Conservation (phyloP, 768 basidiomycete genomes). For the Rhizopogon vinicolor region DNA sequence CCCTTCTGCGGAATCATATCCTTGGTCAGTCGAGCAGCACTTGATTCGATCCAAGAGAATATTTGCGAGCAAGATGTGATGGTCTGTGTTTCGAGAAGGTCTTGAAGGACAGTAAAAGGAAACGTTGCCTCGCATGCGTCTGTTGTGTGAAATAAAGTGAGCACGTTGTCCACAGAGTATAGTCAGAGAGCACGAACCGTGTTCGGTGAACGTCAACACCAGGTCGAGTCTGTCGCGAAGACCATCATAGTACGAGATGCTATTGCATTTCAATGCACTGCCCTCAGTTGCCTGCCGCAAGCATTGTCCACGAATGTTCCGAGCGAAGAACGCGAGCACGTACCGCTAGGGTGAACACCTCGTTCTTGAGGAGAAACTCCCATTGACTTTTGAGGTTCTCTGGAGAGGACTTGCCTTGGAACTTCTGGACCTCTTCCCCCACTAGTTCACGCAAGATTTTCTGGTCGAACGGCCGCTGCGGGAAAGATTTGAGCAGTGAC, state of each 20-base stretch:
- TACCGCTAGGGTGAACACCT: slow-evolving; percentile 70
- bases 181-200: slow-evolving; percentile 41
- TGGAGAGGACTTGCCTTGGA: slow-evolving; percentile 36
- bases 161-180: background rate
- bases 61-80: slow-evolving; percentile 82
- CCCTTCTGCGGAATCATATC: slow-evolving; percentile 84
- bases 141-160: slow-evolving; percentile 21
- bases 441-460: slow-evolving; percentile 47
- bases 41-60: slow-evolving; percentile 83
- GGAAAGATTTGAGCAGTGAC: slow-evolving; percentile 47
- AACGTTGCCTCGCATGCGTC: slow-evolving; percentile 78
- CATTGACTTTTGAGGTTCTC: slow-evolving; percentile 70
- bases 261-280: slow-evolving; percentile 47
- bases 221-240: slow-evolving; percentile 66
- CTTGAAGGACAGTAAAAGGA: slow-evolving; percentile 71
- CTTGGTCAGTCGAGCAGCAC: slow-evolving; percentile 64
- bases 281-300: slow-evolving; percentile 60
- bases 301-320: background rate
- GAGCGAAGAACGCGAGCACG: slow-evolving; percentile 21
- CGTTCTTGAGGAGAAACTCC: slow-evolving; percentile 69
- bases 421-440: slow-evolving; percentile 36
- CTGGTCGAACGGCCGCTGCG: slow-evolving; percentile 46
- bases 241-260: slow-evolving; percentile 55
- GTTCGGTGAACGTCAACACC: slow-evolving; percentile 71
- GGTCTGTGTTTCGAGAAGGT: slow-evolving; percentile 82